phyloP scores from a whole-genome alignment of 192 early-diverging fungal genomes.

The Rhizoclosmatium sp. region DNA sequence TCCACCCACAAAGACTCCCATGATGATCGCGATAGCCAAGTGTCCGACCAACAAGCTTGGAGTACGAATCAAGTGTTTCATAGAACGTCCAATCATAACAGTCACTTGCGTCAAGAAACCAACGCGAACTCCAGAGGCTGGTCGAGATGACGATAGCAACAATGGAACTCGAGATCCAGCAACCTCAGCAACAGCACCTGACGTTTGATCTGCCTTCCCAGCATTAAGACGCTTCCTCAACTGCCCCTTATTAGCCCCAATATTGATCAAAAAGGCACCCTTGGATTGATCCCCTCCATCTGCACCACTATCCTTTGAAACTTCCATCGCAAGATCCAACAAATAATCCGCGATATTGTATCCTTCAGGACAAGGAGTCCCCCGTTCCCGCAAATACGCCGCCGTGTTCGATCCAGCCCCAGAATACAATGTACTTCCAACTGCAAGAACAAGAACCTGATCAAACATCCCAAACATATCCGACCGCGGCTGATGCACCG shows the following conservation, averaged over 20 bases:
- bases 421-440: slow-evolving; percentile 70
- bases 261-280: slow-evolving; percentile 15
- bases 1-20: slow-evolving; percentile 72
- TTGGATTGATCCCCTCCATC: slow-evolving; percentile 3
- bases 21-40: slow-evolving; percentile 55
- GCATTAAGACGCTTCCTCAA: slow-evolving; percentile 7
- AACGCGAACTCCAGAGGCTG: not conserved
- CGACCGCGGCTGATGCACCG: slow-evolving; percentile 84
- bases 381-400: slow-evolving; percentile 58
- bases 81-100: slow-evolving; percentile 53
- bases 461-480: slow-evolving; percentile 86
- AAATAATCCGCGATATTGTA: slow-evolving; percentile 81
- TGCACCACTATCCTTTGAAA: not conserved
- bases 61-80: slow-evolving; percentile 54
- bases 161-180: not conserved
- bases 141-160: not conserved
- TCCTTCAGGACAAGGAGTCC: slow-evolving; percentile 69
- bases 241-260: not conserved
- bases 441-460: slow-evolving; percentile 76
- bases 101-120: slow-evolving; percentile 65
- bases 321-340: slow-evolving; percentile 60
- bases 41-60: slow-evolving; percentile 63
- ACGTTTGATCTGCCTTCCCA: not conserved
- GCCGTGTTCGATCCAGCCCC: slow-evolving; percentile 58
- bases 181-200: not conserved